A percentile compares a stretch with the other conserved stretches of the same genome.
These are phyloP conservation scores for Neurospora pannonica DNA, from an alignment of 495 filamentous ascomycete species.

Conservation along the genomic window DNA sequence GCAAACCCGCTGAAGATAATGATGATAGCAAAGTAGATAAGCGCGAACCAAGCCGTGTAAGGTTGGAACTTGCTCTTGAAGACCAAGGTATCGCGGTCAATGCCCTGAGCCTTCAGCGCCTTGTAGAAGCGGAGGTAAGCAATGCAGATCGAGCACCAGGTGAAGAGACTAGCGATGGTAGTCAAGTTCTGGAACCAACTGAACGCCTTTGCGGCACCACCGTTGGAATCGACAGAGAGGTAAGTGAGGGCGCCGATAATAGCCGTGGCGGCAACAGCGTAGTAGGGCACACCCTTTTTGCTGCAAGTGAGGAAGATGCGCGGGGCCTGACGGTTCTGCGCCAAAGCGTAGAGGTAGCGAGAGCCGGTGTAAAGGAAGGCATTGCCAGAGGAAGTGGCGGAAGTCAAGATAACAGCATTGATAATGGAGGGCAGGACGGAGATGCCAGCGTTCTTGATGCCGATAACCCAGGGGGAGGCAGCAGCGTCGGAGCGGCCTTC, in stretches of 20 bases:
- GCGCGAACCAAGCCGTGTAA: constrained; percentile 38
- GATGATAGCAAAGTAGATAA: constrained; percentile 42
- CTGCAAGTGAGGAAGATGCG: constrained; percentile 41
- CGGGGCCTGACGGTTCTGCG: constrained; percentile 48
- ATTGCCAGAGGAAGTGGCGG: constrained; percentile 59
- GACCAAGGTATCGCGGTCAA: constrained; percentile 36
- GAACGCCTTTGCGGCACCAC: constrained; percentile 40
- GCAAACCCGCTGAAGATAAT: constrained; percentile 53
- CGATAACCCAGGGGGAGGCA: constrained; percentile 52
- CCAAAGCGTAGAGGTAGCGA: constrained; percentile 54
- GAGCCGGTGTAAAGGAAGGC: constrained; percentile 61
- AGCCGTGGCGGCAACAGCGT: constrained; percentile 36
- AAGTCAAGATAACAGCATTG: constrained; percentile 59
- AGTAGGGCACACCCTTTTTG: constrained; percentile 41
- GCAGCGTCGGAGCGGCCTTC: constrained; percentile 42
- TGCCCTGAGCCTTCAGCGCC: constrained; percentile 40
- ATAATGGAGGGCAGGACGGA: constrained; percentile 55
- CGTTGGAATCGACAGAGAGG: constrained; percentile 31
- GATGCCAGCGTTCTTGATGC: constrained; percentile 50
- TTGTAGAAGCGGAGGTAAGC: constrained; percentile 53
- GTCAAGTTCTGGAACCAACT: constrained; percentile 46
- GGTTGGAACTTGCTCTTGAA: constrained; percentile 46
- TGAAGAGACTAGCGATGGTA: constrained; percentile 19
- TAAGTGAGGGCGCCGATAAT: constrained; percentile 45
- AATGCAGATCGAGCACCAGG: constrained; percentile 51